phyloP scores from a whole-genome alignment of 2,329 filamentous ascomycete genomes.

The Colletotrichum zoysiae region DNA sequence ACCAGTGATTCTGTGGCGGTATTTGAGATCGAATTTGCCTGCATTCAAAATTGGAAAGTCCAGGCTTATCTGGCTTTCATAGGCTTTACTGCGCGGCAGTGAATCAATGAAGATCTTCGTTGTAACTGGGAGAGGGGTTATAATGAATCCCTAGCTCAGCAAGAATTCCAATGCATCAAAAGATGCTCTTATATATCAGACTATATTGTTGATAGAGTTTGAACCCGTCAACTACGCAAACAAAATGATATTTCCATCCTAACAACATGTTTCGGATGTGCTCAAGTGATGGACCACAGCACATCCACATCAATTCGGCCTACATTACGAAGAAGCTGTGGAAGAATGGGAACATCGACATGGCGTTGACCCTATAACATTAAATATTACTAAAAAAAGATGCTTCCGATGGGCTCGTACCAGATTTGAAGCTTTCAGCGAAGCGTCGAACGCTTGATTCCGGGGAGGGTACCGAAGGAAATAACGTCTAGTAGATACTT shows the following conservation, averaged over 20 bases:
- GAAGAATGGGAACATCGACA: no score
- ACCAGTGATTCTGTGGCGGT: fast-evolving
- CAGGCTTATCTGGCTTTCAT: background rate
- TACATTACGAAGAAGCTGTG: background rate
- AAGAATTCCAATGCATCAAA: background rate
- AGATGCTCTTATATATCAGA: no score
- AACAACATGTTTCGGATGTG: no score
- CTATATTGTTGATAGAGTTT: no score
- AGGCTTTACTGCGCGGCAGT: fast-evolving
- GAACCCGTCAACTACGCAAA: no score
- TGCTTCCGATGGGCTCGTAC: background rate
- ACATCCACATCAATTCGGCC: no score
- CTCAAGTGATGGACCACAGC: no score
- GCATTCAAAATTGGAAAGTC: no score
- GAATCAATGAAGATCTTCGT: background rate
- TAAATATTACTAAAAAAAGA: background rate
- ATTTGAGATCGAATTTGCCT: no score
- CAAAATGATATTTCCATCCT: background rate
- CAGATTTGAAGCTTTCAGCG: background rate
- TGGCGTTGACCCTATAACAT: background rate
- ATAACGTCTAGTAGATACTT: no score
- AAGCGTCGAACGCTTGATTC: fast-evolving
- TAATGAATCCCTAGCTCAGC: no score
- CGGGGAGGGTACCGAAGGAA: background rate
- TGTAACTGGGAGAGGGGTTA: background rate